A percentile compares a stretch with the other conserved stretches of the same genome.
Conservation (phyloP, 495 filamentous ascomycete genomes). For the Chaetomidium leptoderma region DNA sequence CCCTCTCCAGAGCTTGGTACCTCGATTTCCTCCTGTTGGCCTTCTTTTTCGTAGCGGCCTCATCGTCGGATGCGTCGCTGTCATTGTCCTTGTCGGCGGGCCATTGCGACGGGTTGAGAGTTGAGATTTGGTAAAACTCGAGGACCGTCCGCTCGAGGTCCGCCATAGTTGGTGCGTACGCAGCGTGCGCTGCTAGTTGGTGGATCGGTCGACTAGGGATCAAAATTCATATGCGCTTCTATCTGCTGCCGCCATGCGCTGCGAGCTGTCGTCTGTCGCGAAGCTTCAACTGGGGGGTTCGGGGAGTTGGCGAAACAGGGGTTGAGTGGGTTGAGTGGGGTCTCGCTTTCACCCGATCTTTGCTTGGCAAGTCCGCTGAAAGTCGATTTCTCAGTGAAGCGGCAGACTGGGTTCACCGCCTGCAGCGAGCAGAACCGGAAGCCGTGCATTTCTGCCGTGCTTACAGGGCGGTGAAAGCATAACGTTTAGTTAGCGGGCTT, state of each 20-base stretch:
- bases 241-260: background rate
- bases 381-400: background rate
- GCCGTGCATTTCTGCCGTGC: background rate
- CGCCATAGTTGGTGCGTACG: slow-evolving; percentile 36
- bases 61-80: slow-evolving; percentile 65
- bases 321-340: slow-evolving; percentile 2
- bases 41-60: slow-evolving; percentile 43
- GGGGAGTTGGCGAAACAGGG: background rate
- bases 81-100: slow-evolving; percentile 70
- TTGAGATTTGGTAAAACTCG: slow-evolving; percentile 83
- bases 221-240: background rate
- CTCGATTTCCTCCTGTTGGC: slow-evolving; percentile 65
- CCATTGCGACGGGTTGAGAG: slow-evolving; percentile 79
- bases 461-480: slow-evolving; percentile 1
- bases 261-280: background rate
- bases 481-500: background rate
- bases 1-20: slow-evolving; percentile 78
- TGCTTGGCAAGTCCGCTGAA: background rate
- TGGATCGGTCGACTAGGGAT: background rate
- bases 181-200: background rate
- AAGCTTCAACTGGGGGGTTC: background rate
- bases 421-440: background rate
- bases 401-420: slow-evolving; percentile 9
- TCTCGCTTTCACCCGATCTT: background rate
- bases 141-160: slow-evolving; percentile 70